Evolutionary conservation across 2,329 filamentous ascomycete genomes (phyloP), one percentile per base, ranked within the genome.

Genomic region (Phyllosticta citrichinensis): DNA sequence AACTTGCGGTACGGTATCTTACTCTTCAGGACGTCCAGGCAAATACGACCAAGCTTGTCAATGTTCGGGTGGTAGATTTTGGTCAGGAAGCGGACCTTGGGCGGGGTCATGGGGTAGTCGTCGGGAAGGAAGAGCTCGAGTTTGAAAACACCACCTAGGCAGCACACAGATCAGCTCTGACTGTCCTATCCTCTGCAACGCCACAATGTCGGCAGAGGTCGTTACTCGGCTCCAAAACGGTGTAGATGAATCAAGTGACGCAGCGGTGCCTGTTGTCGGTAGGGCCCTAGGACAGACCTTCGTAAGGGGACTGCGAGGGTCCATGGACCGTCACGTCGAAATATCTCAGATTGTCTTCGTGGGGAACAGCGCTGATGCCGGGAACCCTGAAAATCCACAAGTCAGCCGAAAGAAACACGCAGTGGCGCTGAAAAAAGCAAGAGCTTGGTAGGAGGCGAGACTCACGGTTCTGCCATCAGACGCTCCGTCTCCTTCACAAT

Each of bases 21-120:
- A 96, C 94, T 96, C 81, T 99, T 99, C 62, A 99, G 79, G 35
- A 99, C 94, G 73, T 99, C 94, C 56, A 99, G 79, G 73, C 95
- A 99, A 76, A 99, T 99, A 63, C 94, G 88, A 63, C 94, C 94
- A 2, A 99, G 85, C 77, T 95, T 95, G 75, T 99, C 94, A 68
- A 99, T 97, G 74, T 99, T 99, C 58, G 94, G 94, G 75, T 99
- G 95, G 77, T 97, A 99, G 75, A 99, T 97, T 79, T 96, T 97
- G 68, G 95, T 99, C 57, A 99, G 81, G 77, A 99, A 99, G 60
- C 94, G 89, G 71, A 99, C 97, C 81, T 97, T 97, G 54, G 94
- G 94, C 59, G 94, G 93, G 35, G 91, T 96, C 94, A 99, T 99
- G 52, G 94, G 94, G 74, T 99, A 99, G 79, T 99, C 94, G 71